phyloP scores from a whole-genome alignment of 1,284 basidiomycete genomes.

The Trametes sp. region DNA sequence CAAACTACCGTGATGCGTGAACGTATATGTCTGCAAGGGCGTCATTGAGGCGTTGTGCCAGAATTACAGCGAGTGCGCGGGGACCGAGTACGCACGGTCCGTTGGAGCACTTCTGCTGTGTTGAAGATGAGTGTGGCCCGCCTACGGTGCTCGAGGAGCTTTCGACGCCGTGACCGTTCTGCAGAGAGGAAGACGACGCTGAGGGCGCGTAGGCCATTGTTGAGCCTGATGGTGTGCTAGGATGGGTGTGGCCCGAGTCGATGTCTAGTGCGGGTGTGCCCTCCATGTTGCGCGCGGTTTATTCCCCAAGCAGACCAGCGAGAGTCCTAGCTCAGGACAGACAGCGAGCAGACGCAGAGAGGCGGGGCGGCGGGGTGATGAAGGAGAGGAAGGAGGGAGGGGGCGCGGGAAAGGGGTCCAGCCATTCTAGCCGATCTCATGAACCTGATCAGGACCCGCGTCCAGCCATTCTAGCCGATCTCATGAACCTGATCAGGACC shows the following conservation, averaged over 20 bases:
- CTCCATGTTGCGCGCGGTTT: constrained; percentile 26
- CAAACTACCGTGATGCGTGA: constrained; percentile 84
- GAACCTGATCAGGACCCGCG: constrained; percentile 25
- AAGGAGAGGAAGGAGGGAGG: constrained; percentile 13
- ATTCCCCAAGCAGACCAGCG: background rate
- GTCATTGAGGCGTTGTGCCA: constrained; percentile 19
- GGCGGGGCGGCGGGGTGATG: constrained; percentile 11
- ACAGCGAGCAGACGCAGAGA: background rate
- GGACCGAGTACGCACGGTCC: constrained; percentile 40
- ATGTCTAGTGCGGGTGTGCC: constrained; percentile 20
- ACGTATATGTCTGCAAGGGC: constrained; percentile 65
- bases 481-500: constrained; percentile 26
- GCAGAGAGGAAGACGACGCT: constrained; percentile 24
- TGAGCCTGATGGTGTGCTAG: constrained; percentile 21
- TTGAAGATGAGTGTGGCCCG: constrained; percentile 4
- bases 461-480: constrained; percentile 26
- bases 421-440: constrained; percentile 29
- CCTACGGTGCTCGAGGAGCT: background rate
- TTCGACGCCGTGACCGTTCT: constrained; percentile 20
- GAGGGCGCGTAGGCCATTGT: constrained; percentile 19
- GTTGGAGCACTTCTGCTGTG: constrained; percentile 37
- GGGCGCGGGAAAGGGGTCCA: constrained; percentile 22
- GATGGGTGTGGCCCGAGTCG: constrained; percentile 19
- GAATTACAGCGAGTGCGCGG: constrained; percentile 12
- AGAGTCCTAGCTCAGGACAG: background rate